Evolutionary conservation across 768 basidiomycete species (phyloP), one percentile per base, ranked within the genome.

Genomic region (Suillus hirtellus): DNA sequence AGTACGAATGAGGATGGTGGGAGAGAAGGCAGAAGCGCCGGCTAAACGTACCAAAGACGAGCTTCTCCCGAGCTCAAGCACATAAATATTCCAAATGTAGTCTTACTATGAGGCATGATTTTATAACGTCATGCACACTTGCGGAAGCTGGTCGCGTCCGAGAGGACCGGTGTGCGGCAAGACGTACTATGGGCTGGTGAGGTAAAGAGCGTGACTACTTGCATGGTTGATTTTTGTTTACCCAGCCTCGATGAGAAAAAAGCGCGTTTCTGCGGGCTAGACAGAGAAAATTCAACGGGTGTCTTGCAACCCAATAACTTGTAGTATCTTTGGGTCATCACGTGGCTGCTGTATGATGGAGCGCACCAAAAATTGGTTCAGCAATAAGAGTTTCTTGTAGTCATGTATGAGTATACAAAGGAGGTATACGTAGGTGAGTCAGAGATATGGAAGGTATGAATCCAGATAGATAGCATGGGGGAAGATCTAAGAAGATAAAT

Each of bases 51-150:
- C 88, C 70, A 62, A 86, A 78, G 43, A 88, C 71, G 53, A 83
- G 68, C 68, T 87, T 86, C 79, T 90, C 89, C 89, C 88, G 63
- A 84, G 81, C 70, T 90, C 87, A 63, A 89, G 73, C 68, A 89
- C 80, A 35, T 31, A 4, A 31, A 79, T 46, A 89, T 75, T 7
- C 79, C 88, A 64, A 86, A 84, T 0, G 86, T 87, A 2, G 81
- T 76, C 71, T 88, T 31, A 31, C 87, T 40, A 89, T 37, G 10
- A 31, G 31, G 72, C 77, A 83, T 79, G 59, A 88, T 71, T 64
- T 84, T 78, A 71, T 79, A 76, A 15, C 79, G 80, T 86, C 87
- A 87, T 55, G 87, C 61, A 65, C 73, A 68, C 61, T 72, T 68
- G 68, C 74, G 59, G 67, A 73, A 63, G 64, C 38, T 54, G 64